Conservation (phyloP, 805 yeast species). For the Suhomyces sp. region DNA sequence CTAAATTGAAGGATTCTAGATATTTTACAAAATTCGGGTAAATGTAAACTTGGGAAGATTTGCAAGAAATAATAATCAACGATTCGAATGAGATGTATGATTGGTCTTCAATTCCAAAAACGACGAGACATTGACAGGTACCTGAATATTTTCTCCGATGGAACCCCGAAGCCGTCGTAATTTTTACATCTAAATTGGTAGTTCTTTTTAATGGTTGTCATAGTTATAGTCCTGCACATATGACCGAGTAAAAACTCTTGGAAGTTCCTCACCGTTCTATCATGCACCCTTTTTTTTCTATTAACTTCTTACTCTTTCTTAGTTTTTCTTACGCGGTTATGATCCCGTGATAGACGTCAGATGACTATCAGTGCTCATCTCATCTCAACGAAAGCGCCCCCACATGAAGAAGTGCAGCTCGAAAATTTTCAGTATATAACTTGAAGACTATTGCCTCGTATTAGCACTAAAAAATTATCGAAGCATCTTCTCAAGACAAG, state of each 20-base stretch:
- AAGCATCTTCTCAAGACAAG: background rate
- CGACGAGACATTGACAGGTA: background rate
- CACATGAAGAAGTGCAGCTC: background rate
- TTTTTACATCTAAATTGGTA: background rate
- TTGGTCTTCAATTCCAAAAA: background rate
- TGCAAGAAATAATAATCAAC: background rate
- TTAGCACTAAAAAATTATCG: background rate
- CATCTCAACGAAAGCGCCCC: slow-evolving; percentile 2
- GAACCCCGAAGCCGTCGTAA: background rate
- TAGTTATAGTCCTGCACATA: background rate
- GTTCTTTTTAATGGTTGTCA: background rate
- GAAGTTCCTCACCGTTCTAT: background rate
- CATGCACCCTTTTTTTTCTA: background rate
- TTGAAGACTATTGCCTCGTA: background rate
- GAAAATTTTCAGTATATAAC: slow-evolving; percentile 6
- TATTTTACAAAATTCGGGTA: background rate
- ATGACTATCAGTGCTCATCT: slow-evolving; percentile 6
- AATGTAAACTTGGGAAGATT: no score
- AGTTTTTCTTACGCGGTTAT: background rate
- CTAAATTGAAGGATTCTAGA: no score
- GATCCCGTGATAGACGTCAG: slow-evolving; percentile 5
- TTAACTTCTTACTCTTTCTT: slow-evolving; percentile 1
- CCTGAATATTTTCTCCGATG: background rate
- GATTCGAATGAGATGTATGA: background rate
- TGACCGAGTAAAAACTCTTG: background rate